Percentiles rank a stretch among this genome's conserved stretches.
Conservation (phyloP, 179 eudicot genomes). For the Camellia oleifera region DNA sequence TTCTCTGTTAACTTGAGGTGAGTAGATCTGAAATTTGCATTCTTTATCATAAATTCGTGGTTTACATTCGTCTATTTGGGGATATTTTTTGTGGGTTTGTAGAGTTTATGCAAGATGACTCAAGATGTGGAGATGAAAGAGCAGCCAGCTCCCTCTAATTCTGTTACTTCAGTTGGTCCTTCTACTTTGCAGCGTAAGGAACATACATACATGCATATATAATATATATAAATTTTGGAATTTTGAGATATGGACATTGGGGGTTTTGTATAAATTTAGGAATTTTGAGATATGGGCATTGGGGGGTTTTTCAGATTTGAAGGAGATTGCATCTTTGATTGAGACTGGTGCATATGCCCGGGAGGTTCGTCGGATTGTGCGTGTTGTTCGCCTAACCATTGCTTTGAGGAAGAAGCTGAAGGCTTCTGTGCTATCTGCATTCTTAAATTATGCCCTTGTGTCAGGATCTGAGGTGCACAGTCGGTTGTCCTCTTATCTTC, state of each 20-base stretch:
- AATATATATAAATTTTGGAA: background rate
- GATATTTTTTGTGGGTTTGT: background rate
- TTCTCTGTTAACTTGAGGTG: conserved; percentile 2
- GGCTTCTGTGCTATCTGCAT: conserved; percentile 54
- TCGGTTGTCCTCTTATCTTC: conserved; percentile 63
- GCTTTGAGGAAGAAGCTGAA: conserved; percentile 67
- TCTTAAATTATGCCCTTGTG: conserved; percentile 64
- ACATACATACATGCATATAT: background rate
- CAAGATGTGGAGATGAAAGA: conserved; percentile 95
- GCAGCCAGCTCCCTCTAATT: conserved; percentile 60
- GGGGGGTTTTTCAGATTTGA: conserved; percentile 44
- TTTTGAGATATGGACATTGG: background rate
- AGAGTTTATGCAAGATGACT: conserved; percentile 38
- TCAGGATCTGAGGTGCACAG: conserved; percentile 73
- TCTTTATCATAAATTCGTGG: too few species aligned
- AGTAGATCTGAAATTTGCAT: conserved; percentile 4
- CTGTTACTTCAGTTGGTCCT: conserved; percentile 46
- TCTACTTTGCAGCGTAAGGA: conserved; percentile 63
- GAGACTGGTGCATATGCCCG: conserved; percentile 76
- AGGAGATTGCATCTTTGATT: conserved; percentile 69
- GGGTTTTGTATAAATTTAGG: background rate
- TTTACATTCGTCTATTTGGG: background rate
- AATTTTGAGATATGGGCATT: background rate
- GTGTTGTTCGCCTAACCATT: conserved; percentile 75
- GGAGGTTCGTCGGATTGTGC: conserved; percentile 69